Conservation (phyloP, 2,329 filamentous ascomycete species). For the Pyricularia grisea region DNA sequence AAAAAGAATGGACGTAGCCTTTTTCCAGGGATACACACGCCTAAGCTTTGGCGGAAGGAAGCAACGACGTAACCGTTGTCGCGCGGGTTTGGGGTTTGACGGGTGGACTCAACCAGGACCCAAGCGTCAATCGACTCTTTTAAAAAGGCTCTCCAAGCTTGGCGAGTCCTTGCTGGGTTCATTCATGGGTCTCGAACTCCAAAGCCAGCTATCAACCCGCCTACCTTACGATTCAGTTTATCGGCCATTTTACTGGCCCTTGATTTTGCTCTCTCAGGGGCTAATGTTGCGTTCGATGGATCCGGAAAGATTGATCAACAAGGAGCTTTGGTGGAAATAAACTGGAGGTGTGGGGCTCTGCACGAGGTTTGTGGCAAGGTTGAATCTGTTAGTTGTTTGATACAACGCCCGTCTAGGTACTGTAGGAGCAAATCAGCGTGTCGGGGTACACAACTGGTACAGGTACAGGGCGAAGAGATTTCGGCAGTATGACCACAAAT, state of each 20-base stretch:
- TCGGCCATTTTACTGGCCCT: background rate
- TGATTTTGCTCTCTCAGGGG: background rate
- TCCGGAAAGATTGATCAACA: background rate
- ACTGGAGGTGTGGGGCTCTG: background rate
- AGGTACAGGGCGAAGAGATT: background rate
- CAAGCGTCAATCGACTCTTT: background rate
- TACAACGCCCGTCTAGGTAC: background rate
- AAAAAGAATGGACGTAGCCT: background rate
- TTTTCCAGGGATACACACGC: background rate
- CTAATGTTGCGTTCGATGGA: background rate
- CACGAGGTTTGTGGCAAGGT: background rate
- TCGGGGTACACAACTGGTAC: background rate
- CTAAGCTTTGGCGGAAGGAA: background rate
- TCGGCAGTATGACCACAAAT: background rate
- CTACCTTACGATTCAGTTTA: background rate
- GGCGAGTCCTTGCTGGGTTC: background rate
- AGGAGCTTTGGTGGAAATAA: background rate
- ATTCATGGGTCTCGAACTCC: background rate
- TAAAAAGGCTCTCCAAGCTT: background rate
- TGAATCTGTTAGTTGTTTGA: background rate
- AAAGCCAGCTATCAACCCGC: background rate
- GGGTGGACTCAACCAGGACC: background rate
- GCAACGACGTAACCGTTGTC: background rate
- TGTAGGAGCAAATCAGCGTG: background rate
- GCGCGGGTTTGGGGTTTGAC: background rate